These are phyloP conservation scores for Hygrocybe coccinea DNA, from an alignment of 768 basidiomycete species.

Conservation along the genomic window DNA sequence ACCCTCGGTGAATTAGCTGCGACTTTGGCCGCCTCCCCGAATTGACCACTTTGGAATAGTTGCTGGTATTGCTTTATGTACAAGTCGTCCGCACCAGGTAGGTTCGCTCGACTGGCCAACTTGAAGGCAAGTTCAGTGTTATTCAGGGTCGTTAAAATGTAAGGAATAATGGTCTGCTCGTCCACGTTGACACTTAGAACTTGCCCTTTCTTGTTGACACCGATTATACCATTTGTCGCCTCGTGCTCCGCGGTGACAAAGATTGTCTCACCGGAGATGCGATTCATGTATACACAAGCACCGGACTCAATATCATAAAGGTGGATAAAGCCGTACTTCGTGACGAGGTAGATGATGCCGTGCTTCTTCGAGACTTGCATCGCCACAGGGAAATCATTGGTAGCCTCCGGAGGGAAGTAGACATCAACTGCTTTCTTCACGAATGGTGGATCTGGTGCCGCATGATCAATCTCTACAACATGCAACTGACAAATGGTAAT, in stretches of 20 bases:
- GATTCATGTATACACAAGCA: slow-evolving; percentile 99
- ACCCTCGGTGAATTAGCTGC: slow-evolving; percentile 95
- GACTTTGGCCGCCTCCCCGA: slow-evolving; percentile 90
- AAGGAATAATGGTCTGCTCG: slow-evolving; percentile 93
- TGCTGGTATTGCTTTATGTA: slow-evolving; percentile 93
- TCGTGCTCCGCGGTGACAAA: slow-evolving; percentile 98
- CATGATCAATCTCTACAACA: slow-evolving; percentile 96
- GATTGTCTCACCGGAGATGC: slow-evolving; percentile 98
- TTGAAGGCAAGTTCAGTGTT: slow-evolving; percentile 98
- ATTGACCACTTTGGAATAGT: slow-evolving; percentile 85
- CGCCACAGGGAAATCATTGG: slow-evolving; percentile 97
- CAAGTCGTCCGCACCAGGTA: slow-evolving; percentile 96
- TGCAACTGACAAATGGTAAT: slow-evolving; percentile 65
- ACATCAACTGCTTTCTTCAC: slow-evolving; percentile 97
- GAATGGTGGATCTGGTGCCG: slow-evolving; percentile 87
- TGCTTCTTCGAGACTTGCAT: slow-evolving; percentile 99
- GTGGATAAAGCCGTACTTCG: slow-evolving; percentile 99
- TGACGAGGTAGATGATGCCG: slow-evolving; percentile 94
- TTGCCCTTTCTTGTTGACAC: slow-evolving; percentile 99
- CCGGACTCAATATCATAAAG: slow-evolving; percentile 97
- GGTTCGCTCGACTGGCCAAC: slow-evolving; percentile 89
- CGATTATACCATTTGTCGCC: slow-evolving; percentile 90
- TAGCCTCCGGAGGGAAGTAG: slow-evolving; percentile 97
- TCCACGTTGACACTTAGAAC: slow-evolving; percentile 96
- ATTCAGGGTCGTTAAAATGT: slow-evolving; percentile 88